Evolutionary conservation across 2,329 filamentous ascomycete genomes (phyloP).

Genomic region (Alternaria sp.): DNA sequence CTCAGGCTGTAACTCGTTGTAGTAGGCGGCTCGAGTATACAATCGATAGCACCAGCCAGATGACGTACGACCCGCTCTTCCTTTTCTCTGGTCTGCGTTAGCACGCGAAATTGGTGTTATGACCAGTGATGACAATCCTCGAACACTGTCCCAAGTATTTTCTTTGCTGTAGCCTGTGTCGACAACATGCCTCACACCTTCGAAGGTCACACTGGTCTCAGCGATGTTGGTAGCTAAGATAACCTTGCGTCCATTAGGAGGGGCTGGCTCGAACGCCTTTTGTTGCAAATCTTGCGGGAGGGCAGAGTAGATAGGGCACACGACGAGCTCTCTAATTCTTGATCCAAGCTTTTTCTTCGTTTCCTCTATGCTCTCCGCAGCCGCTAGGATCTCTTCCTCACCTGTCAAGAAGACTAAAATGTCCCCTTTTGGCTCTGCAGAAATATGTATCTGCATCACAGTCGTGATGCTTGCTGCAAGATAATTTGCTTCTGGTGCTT

Average conservation of each 20-base stretch:
- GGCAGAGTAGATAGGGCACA: conserved; percentile 94
- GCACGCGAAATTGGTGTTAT: conserved; percentile 61
- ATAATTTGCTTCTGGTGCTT: conserved; percentile 88
- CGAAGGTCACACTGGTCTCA: conserved; percentile 93
- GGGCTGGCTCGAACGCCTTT: conserved; percentile 88
- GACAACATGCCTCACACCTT: conserved; percentile 61
- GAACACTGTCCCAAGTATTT: conserved; percentile 59
- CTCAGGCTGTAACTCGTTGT: conserved; percentile 90
- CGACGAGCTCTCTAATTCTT: conserved; percentile 84
- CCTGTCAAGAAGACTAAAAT: conserved; percentile 95
- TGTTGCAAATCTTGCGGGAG: conserved; percentile 61
- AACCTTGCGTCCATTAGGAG: conserved; percentile 78
- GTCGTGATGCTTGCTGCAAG: conserved; percentile 90
- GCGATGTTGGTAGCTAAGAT: conserved; percentile 97
- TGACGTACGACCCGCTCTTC: conserved; percentile 89
- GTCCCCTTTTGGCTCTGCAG: conserved; percentile 74
- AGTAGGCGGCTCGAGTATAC: conserved; percentile 92
- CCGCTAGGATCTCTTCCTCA: conserved; percentile 93
- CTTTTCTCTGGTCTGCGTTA: conserved; percentile 90
- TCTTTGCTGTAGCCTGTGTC: not conserved
- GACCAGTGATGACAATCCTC: conserved; percentile 81
- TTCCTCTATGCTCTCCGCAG: conserved; percentile 82
- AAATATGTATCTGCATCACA: conserved; percentile 92
- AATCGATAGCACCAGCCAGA: conserved; percentile 93
- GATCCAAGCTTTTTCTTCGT: conserved; percentile 86